These are phyloP conservation scores for Sporothrix protearum DNA, from an alignment of 2,329 filamentous ascomycete genomes.

Conservation along the genomic window DNA sequence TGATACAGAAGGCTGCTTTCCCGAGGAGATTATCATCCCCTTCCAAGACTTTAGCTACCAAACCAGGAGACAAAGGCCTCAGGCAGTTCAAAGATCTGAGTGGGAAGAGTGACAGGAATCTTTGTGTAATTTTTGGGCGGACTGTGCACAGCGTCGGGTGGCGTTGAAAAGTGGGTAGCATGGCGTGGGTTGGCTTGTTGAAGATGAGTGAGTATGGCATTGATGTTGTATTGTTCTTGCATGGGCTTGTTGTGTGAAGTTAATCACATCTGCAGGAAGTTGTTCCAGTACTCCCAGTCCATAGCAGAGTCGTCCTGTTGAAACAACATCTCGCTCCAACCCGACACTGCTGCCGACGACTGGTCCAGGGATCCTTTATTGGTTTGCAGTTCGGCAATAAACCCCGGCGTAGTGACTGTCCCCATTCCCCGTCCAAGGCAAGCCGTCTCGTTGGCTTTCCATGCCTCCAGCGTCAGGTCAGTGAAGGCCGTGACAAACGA, in stretches of 20 bases:
- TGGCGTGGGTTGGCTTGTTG: background rate
- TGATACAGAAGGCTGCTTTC: slow-evolving; percentile 50
- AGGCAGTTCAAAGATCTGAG: background rate
- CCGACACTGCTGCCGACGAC: background rate
- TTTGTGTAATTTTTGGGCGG: background rate
- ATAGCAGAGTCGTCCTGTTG: slow-evolving; percentile 16
- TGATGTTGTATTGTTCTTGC: too few relatives aligned
- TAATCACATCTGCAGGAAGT: slow-evolving; percentile 22
- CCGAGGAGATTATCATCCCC: slow-evolving; percentile 44
- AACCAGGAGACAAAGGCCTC: slow-evolving; percentile 21
- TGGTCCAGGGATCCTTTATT: background rate
- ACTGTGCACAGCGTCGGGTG: background rate
- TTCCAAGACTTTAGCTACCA: slow-evolving; percentile 48
- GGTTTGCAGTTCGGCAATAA: background rate
- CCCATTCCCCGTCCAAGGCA: background rate
- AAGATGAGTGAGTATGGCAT: background rate
- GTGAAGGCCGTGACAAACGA: slow-evolving; percentile 23
- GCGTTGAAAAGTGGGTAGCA: background rate
- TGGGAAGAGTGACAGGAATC: too few relatives aligned
- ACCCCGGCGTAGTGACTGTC: background rate
- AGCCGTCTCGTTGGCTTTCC: slow-evolving; percentile 14
- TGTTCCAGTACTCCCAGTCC: slow-evolving; percentile 26
- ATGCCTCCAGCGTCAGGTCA: slow-evolving; percentile 26
- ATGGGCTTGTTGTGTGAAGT: background rate
- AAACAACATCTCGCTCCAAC: slow-evolving; percentile 2